Base-by-base conservation (phyloP, 1,139 yeast species). In the Candida glucosophila region DNA sequence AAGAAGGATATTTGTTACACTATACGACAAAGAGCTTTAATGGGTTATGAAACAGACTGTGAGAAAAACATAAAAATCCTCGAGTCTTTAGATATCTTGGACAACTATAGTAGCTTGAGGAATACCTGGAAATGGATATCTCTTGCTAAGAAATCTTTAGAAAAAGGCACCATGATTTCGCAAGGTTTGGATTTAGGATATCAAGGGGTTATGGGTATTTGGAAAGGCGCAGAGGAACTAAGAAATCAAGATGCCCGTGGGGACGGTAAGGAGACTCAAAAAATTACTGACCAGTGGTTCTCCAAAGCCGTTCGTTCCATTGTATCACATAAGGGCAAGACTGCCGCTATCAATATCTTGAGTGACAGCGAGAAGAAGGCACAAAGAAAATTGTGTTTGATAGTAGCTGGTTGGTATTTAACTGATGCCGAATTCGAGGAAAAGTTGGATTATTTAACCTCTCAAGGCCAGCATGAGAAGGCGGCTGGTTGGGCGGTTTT, bases 401-500 rank as follows among this genome's bases (percentile, higher is more conserved):
- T 81, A 23, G 83, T 83, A 4, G 78, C 90, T 11, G 98, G 97
- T 0, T 88, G 96, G 95, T 86, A 83, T 43, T 75, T 83, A 42
- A 78, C 88, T 2, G 71, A 73, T 15, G 59, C 70, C 10, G 95
- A 85, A 41, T 67, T 86, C 35, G 94, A 86, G 31, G 75, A 69
- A 23, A 76, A 80, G 36, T 67, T 83, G 25, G 57, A 60, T 18
- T 59, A 64, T 22, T 59, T 88, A 23, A 71, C 78, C 15, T 50
- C 58, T 0, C 53, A 61, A 15, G 90, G 85, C 0, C 69, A 72
- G 35, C 70, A 70, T 33, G 95, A 85, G 36, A 78, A 90, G 45
- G 97, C 98, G 1, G 98, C 97, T 1, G 97, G 94, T 0, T 85
- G 95, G 95, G 96, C 97, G 0, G 90, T 86, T 1, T 90, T 90